These are phyloP conservation scores for Gaultheria prostrata DNA, from an alignment of 148 eudicot species.

Conservation along the genomic window DNA sequence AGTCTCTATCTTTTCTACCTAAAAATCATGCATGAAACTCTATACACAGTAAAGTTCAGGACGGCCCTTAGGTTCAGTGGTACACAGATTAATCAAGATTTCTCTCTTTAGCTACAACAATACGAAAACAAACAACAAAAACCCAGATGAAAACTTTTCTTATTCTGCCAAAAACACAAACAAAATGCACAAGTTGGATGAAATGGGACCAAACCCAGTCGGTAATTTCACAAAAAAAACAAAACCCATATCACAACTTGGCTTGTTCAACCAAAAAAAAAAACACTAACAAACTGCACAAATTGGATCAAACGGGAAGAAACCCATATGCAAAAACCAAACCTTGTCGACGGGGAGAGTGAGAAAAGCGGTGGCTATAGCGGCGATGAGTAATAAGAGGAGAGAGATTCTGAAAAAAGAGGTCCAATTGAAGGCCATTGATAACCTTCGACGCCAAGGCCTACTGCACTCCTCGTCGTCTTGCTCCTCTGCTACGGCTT, in stretches of 20 bases:
- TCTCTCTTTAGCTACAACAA: too few species aligned
- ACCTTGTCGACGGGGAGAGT: conserved; percentile 92
- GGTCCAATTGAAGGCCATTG: conserved; percentile 63
- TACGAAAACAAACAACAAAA: neutral
- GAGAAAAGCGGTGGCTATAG: conserved; percentile 60
- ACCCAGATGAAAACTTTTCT: neutral
- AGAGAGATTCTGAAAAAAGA: conserved; percentile 43
- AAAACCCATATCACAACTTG: neutral
- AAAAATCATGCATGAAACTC: too few species aligned
- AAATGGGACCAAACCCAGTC: neutral
- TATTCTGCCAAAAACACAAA: conserved; percentile 3
- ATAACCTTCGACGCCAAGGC: conserved; percentile 58
- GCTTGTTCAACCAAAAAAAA: neutral
- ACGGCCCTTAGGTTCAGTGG: too few species aligned
- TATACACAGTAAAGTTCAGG: too few species aligned
- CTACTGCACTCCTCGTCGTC: conserved; percentile 35
- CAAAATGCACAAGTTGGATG: neutral
- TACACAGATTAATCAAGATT: too few species aligned
- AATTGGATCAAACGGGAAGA: conserved; percentile 1
- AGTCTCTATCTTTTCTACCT: too few species aligned
- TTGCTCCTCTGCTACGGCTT: conserved; percentile 32
- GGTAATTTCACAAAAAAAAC: neutral
- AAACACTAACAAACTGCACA: neutral
- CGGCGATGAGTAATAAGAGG: conserved; percentile 55
- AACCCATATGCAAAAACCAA: conserved; percentile 9